Evolutionary conservation across 768 basidiomycete species (phyloP), one percentile per base, ranked within the genome.

Genomic region (Amanita subjunquillea): DNA sequence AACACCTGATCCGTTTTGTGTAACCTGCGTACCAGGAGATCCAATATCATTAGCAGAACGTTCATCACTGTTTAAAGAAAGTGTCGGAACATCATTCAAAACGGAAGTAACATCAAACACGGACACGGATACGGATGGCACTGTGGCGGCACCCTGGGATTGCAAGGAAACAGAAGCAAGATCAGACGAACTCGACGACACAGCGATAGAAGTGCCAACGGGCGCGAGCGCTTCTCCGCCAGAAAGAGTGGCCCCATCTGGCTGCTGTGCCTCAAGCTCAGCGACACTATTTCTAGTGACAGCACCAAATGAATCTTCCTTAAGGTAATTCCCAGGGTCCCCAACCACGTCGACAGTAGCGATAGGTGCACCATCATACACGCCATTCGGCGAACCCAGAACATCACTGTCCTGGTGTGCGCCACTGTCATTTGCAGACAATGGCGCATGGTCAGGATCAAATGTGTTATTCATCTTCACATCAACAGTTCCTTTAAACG

Each of bases 21-120:
- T 42, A 25, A 49, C 48, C 70, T 78, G 77, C 58, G 63, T 60
- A 63, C 75, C 72, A 71, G 63, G 56, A 60, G 66, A 69, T 59
- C 70, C 69, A 72, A 67, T 63, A 70, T 67, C 59, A 67, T 77
- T 67, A 77, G 71, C 68, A 72, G 71, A 59, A 59, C 69, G 66
- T 58, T 74, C 70, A 63, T 68, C 73, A 60, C 72, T 72, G 67
- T 69, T 56, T 60, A 58, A 67, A 69, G 54, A 63, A 61, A 57
- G 58, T 59, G 57, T 51, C 48, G 61, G 69, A 67, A 63, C 50
- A 57, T 55, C 56, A 51, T 56, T 58, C 63, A 65, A 62, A 57
- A 64, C 59, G 60, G 67, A 69, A 63, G 65, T 58, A 67, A 67
- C 56, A 64, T 72, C 69, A 65, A 70, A 71, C 63, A 78, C 77